These are phyloP conservation scores for Colletotrichum echinochloae DNA, from an alignment of 2,329 filamentous ascomycete genomes.

Conservation along the genomic window DNA sequence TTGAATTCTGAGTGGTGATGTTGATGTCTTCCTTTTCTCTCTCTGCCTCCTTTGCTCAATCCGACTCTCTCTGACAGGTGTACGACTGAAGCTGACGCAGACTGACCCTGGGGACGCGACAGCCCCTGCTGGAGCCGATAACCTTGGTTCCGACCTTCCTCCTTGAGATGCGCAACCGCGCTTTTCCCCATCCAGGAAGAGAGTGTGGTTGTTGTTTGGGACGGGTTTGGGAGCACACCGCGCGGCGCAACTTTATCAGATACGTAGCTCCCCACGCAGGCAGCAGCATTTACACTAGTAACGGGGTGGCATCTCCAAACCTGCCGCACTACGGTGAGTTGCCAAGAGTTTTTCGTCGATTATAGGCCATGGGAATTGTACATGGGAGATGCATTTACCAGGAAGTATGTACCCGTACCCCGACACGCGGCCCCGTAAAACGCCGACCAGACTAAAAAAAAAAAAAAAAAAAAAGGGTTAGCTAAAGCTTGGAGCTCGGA, in stretches of 20 bases:
- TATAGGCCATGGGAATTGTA: neutral
- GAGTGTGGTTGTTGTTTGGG: neutral
- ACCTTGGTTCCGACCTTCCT: constrained; percentile 26
- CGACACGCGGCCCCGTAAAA: constrained; percentile 8
- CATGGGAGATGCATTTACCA: constrained; percentile 15
- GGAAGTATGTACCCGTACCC: neutral
- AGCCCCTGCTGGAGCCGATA: constrained; percentile 1
- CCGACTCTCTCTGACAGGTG: neutral
- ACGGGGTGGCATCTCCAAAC: neutral
- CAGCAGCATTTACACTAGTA: neutral
- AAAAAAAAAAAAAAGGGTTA: neutral
- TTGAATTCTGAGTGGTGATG: neutral
- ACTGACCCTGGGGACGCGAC: constrained; percentile 23
- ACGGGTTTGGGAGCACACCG: neutral
- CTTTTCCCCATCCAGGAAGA: neutral
- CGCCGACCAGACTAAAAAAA: too few species aligned
- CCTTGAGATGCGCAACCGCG: constrained; percentile 5
- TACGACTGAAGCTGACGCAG: constrained; percentile 38
- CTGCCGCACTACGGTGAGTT: neutral
- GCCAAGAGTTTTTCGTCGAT: neutral
- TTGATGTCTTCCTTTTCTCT: neutral
- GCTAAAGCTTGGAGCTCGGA: neutral
- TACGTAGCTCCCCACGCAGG: neutral
- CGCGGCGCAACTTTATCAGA: neutral
- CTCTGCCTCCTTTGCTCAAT: neutral